Evolutionary conservation across 2,329 filamentous ascomycete genomes (phyloP).

Genomic region (Neoascochyta sp.): DNA sequence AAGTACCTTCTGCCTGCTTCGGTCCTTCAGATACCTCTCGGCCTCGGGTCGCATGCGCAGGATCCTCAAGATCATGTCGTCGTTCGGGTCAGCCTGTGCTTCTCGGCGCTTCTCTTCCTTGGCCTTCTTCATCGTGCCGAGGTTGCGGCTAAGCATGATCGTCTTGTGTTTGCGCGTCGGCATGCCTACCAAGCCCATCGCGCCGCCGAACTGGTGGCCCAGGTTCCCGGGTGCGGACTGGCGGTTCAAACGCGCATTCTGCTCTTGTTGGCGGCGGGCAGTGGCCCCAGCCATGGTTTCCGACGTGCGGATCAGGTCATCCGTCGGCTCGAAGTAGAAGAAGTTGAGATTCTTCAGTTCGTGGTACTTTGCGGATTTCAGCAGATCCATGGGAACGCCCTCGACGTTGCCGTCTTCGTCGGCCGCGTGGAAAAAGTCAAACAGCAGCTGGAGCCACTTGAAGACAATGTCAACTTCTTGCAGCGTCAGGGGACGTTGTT

Average conservation of each 20-base stretch:
- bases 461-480: constrained; percentile 94
- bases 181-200: constrained; percentile 61
- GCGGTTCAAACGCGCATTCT: constrained; percentile 55
- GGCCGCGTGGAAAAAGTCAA: constrained; percentile 90
- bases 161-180: constrained; percentile 47
- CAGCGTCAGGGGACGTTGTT: constrained; percentile 75
- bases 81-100: constrained; percentile 91
- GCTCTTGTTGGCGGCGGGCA: constrained; percentile 69
- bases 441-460: constrained; percentile 85
- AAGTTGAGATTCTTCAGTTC: constrained; percentile 95
- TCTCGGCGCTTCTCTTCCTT: constrained; percentile 96
- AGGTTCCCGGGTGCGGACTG: constrained; percentile 63
- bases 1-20: constrained; percentile 74
- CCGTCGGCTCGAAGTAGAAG: constrained; percentile 94
- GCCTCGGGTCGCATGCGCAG: constrained; percentile 93
- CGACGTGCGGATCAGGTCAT: constrained; percentile 88
- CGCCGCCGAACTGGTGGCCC: constrained; percentile 51
- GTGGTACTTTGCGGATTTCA: constrained; percentile 97
- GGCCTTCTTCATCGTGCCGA: constrained; percentile 92
- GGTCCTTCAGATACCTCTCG: constrained; percentile 77
- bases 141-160: constrained; percentile 90
- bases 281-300: constrained; percentile 92
- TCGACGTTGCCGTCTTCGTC: constrained; percentile 83
- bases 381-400: constrained; percentile 82
- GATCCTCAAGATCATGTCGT: constrained; percentile 97